Conservation (phyloP, 2,329 filamentous ascomycete species). For the Dactylellina haptotyla region DNA sequence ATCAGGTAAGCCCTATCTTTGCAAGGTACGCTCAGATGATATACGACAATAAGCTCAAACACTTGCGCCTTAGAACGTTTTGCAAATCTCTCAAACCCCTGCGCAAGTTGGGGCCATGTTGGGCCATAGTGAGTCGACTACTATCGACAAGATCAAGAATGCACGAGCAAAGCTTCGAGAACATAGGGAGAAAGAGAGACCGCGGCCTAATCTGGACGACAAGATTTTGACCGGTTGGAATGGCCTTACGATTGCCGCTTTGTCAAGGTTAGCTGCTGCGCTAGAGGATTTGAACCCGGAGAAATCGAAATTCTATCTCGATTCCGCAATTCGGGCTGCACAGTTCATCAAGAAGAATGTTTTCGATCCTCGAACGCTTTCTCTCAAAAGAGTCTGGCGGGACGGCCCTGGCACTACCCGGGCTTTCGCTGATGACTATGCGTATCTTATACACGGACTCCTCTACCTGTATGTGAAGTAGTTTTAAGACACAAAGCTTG, state of each 20-base stretch:
- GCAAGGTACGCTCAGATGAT: not conserved
- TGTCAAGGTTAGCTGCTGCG: constrained; percentile 78
- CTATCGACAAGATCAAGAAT: constrained; percentile 73
- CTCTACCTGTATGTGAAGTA: constrained; percentile 72
- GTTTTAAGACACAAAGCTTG: not conserved
- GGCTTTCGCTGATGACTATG: constrained; percentile 94
- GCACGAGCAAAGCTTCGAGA: constrained; percentile 75
- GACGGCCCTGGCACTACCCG: constrained; percentile 72
- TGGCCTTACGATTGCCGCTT: constrained; percentile 82
- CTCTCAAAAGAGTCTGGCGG: constrained; percentile 78
- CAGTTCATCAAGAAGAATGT: constrained; percentile 77
- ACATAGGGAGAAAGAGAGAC: constrained; percentile 78
- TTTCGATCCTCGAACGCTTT: constrained; percentile 72
- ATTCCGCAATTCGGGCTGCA: constrained; percentile 74
- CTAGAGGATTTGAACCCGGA: constrained; percentile 71
- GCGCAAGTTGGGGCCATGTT: constrained; percentile 79
- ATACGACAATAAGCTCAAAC: not conserved
- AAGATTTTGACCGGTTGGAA: constrained; percentile 91
- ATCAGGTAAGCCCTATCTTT: constrained; percentile 66
- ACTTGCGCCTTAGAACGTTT: constrained; percentile 70
- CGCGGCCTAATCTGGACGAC: constrained; percentile 81
- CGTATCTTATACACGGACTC: constrained; percentile 83
- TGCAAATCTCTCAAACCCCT: constrained; percentile 75
- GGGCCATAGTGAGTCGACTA: constrained; percentile 74
- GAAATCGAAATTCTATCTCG: constrained; percentile 71